Evolutionary conservation across 352 stramenopile species (phyloP).

Genomic region (Pythium apleroticum): DNA sequence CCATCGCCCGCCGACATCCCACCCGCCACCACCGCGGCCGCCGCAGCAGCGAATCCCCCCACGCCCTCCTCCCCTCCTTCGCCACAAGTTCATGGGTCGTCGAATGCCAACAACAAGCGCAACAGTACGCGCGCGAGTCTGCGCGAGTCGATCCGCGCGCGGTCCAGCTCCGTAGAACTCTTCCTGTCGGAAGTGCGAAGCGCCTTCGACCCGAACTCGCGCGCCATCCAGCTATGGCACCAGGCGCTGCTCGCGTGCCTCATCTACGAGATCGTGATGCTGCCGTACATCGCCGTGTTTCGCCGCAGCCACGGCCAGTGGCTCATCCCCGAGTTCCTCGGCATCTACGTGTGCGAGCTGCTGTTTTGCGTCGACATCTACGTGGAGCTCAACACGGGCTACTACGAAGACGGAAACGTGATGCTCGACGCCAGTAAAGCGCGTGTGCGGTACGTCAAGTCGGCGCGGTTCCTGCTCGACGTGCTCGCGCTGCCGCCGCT

Average conservation of each 20-base stretch:
- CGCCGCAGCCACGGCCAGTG: slow-evolving; percentile 9
- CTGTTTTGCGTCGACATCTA: slow-evolving; percentile 60
- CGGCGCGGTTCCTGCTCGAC: slow-evolving; percentile 50
- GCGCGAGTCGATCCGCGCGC: slow-evolving; percentile 30
- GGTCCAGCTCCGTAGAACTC: slow-evolving; percentile 55
- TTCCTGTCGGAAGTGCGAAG: slow-evolving; percentile 47
- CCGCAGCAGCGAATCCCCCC: no score
- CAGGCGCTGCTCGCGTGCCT: slow-evolving; percentile 51
- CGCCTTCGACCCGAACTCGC: slow-evolving; percentile 62
- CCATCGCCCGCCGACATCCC: background rate
- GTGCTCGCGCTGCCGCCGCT: slow-evolving; percentile 44
- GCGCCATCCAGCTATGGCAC: slow-evolving; percentile 53
- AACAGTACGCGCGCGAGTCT: slow-evolving; percentile 27
- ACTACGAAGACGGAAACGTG: slow-evolving; percentile 68
- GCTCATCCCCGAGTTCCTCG: slow-evolving; percentile 32
- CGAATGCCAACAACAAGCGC: background rate
- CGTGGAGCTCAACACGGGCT: slow-evolving; percentile 68
- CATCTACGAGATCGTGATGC: slow-evolving; percentile 53
- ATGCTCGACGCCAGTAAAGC: slow-evolving; percentile 49
- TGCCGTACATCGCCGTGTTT: slow-evolving; percentile 57
- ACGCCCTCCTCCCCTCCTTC: background rate
- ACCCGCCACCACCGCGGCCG: no score
- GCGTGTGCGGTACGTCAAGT: slow-evolving; percentile 50
- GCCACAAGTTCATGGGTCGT: background rate
- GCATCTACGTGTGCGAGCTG: slow-evolving; percentile 52